Base-by-base conservation (phyloP, 805 yeast genomes). In the Yamadazyma takamatsuzukensis region DNA sequence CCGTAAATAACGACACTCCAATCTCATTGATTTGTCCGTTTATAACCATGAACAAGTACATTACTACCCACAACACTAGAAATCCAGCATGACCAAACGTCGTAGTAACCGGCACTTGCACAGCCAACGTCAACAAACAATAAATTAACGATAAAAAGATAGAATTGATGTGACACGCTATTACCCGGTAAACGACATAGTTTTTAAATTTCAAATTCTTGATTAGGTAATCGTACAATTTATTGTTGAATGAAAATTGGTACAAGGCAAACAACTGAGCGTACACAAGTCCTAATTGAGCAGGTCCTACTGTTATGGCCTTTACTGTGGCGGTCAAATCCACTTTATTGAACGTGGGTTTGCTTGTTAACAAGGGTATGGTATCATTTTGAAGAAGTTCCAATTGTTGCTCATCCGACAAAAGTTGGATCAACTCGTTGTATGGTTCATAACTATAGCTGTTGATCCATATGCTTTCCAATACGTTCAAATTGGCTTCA, bases 51-150 rank as follows among this genome's bases (percentile, higher is more conserved):
- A 44, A 59, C 29, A 59, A 27, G 36, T 39, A 56, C 45, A 58
- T 47, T 29, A 58, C 39, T 43, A 49, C 43, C 65, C 65, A 59
- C 24, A 50, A 45, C 16, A 59, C 64, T 33, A 59, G 29, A 33
- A 59, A 59, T 8, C 65, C 64, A 2, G 58, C 43, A 3, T 43
- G 30, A 2, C 65, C 65, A 34, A 51, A 59, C 1, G 64, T 42
- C 5, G 30, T 33, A 15, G 36, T 37, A 13, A 45, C 39, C 7
- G 60, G 53, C 3, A 58, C 53, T 33, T 45, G 54, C 41, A 57
- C 58, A 2, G 64, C 64, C 6, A 59, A 22, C 6, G 64, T 56
- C 27, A 45, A 41, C 30, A 60, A 50, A 13, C 49, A 43, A 34
- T 60, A 60, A 9, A 57, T 54, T 24, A 60, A 49, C 4, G 61